Evolutionary conservation across 805 yeast species (phyloP).

Genomic region (Teunomyces pallodes): DNA sequence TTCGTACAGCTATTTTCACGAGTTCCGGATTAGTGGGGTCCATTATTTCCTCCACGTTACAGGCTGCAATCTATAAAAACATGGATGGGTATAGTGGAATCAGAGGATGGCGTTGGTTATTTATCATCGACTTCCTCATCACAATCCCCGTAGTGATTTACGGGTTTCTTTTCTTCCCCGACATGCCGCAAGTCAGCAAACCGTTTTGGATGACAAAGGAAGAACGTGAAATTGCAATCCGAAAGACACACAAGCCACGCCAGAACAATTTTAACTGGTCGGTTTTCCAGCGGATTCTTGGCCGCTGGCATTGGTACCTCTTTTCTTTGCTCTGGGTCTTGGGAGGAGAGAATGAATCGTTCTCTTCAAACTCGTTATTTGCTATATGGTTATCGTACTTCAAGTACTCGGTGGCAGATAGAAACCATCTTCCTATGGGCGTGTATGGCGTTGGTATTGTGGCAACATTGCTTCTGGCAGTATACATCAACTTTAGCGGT

Average conservation of each 20-base stretch:
- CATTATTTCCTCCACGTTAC: conserved; percentile 54
- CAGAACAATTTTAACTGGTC: conserved; percentile 26
- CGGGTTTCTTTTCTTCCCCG: conserved; percentile 60
- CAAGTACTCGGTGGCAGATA: conserved; percentile 41
- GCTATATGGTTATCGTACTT: conserved; percentile 45
- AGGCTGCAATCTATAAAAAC: conserved; percentile 48
- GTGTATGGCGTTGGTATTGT: conserved; percentile 50
- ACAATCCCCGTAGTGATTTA: conserved; percentile 57
- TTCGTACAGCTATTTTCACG: conserved; percentile 49
- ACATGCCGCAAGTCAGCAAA: conserved; percentile 44
- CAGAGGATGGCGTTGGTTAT: conserved; percentile 46
- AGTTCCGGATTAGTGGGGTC: conserved; percentile 54
- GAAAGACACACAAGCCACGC: conserved; percentile 18
- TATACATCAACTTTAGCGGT: conserved; percentile 42
- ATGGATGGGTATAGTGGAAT: conserved; percentile 48
- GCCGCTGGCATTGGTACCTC: conserved; percentile 58
- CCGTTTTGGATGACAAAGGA: conserved; percentile 37
- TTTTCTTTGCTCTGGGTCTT: conserved; percentile 51
- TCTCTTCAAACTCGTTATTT: conserved; percentile 45
- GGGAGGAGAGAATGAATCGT: conserved; percentile 50
- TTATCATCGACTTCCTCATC: conserved; percentile 57
- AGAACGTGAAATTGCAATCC: conserved; percentile 41
- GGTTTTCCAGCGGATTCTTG: conserved; percentile 37
- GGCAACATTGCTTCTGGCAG: conserved; percentile 43
- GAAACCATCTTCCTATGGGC: conserved; percentile 57